Base-by-base conservation (phyloP, 441 rosid genomes). In the Pelargonium myrrhifolium region DNA sequence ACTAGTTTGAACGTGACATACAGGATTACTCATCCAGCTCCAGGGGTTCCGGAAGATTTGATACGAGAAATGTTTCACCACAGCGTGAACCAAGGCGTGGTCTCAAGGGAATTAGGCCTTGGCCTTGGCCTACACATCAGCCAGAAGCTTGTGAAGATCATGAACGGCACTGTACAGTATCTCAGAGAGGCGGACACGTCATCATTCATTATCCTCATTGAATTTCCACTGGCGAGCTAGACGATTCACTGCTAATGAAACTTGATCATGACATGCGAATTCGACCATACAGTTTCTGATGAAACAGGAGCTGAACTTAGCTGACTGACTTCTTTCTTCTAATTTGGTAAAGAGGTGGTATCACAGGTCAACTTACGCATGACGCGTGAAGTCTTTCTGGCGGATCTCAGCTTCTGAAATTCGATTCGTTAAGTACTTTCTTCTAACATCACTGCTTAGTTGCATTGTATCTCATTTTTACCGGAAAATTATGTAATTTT, bases 101-200 rank as follows among this genome's bases (percentile, higher is more conserved):
- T 10, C 68, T 84, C 96, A 4, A 85, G 93, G 78, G 97, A 89
- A 83, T 31, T 31, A 31, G 37, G 37, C 37, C 37, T 31, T 31
- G 97, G 96, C 71, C 88, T 87, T 49, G 88, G 92, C 69, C 74
- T 87, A 62, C 83, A 84, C 77, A 82, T 87, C 43, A 77, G 83
- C 71, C 88, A 85, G 81, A 87, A 86, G 81, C 86, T 92, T 28
- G 89, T 87, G 62, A 89, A 84, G 80, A 75, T 86, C 72, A 87
- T 92, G 96, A 84, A 84, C 56, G 96, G 97, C 58, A 84, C 76
- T 18, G 88, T 89, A 65, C 92, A 82, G 75, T 92, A 89, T 70
- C 77, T 89, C 12, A 75, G 96, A 79, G 96, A 85, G 71, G 85
- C 85, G 2, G 92, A 85, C 62, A 79, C 70, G 60, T 83, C 94